Conservation (phyloP, 352 stramenopile species). For the Globisporangium yorkense region DNA sequence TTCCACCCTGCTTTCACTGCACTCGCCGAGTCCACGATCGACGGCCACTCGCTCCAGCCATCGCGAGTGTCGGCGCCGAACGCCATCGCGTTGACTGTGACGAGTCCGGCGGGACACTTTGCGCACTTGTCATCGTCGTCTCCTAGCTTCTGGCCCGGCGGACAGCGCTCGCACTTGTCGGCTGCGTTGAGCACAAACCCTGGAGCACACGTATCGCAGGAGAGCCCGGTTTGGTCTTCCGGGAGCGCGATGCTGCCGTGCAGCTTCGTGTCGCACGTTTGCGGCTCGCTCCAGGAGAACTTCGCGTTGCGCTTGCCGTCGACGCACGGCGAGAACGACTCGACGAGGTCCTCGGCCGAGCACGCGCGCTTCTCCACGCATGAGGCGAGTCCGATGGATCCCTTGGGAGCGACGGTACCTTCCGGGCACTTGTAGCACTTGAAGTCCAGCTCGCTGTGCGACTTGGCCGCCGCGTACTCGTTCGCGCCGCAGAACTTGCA, state of each 20-base stretch:
- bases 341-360: constrained; percentile 50
- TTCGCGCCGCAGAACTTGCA: constrained; percentile 76
- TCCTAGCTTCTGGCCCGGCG: constrained; percentile 26
- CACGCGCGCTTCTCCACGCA: constrained; percentile 65
- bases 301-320: constrained; percentile 49
- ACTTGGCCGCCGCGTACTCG: constrained; percentile 66
- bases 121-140: constrained; percentile 20
- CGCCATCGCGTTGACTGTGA: constrained; percentile 47
- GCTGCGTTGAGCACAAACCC: constrained; percentile 39
- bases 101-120: constrained; percentile 37
- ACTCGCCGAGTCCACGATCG: constrained; percentile 35
- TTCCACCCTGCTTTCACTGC: constrained; percentile 52
- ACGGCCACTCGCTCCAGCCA: constrained; percentile 52
- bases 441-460: constrained; percentile 71
- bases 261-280: constrained; percentile 51
- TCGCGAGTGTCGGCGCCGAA: constrained; percentile 46
- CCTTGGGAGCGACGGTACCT: constrained; percentile 58
- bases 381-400: constrained; percentile 62
- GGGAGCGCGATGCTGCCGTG: constrained; percentile 40
- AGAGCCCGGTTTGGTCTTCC: constrained; percentile 19
- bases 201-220: constrained; percentile 45
- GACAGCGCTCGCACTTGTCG: constrained; percentile 39
- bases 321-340: constrained; percentile 50
- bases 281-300: constrained; percentile 60
- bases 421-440: constrained; percentile 61